A percentile compares a stretch with the other conserved stretches of the same genome.
phyloP scores from a whole-genome alignment of 2,329 filamentous ascomycete genomes.

The Exophiala sp. region DNA sequence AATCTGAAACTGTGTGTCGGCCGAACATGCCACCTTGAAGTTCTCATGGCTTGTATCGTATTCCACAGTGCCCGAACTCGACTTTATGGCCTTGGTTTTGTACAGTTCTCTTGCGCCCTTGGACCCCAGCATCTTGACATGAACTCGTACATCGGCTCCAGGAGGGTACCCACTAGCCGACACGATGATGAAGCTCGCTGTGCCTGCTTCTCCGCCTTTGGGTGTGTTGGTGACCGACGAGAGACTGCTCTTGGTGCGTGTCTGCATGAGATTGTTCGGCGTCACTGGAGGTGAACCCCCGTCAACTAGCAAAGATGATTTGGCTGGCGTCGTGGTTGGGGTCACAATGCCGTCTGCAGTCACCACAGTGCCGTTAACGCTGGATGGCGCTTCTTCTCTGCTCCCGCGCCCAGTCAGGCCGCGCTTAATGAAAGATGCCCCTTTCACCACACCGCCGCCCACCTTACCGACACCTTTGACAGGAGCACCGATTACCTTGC shows the following conservation, averaged over 20 bases:
- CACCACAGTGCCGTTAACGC: constrained; percentile 11
- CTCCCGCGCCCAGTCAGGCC: constrained; percentile 71
- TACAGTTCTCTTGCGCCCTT: constrained; percentile 70
- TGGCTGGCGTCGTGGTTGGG: constrained; percentile 22
- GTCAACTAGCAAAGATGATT: constrained; percentile 15
- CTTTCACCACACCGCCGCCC: constrained; percentile 78
- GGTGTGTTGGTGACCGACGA: constrained; percentile 49
- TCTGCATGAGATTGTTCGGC: constrained; percentile 34
- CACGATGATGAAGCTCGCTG: constrained; percentile 72
- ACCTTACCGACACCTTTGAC: constrained; percentile 82
- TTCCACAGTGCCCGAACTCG: constrained; percentile 54
- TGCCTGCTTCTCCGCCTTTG: constrained; percentile 58
- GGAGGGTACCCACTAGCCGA: constrained; percentile 72
- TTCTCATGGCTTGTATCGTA: constrained; percentile 63
- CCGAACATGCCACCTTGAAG: constrained; percentile 69
- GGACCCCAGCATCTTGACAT: constrained; percentile 59
- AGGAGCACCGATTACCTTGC: constrained; percentile 89
- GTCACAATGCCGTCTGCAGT: constrained; percentile 11
- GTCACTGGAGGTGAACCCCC: constrained; percentile 16
- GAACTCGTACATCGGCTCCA: constrained; percentile 70
- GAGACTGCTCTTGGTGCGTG: constrained; percentile 44
- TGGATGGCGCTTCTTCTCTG: constrained; percentile 29
- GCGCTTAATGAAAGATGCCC: constrained; percentile 82
- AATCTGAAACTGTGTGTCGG: constrained; percentile 80
- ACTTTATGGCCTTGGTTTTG: constrained; percentile 89